Evolutionary conservation across 306 rosid species (phyloP), one percentile per base, ranked within the genome.

Genomic region (Delonix regia): DNA sequence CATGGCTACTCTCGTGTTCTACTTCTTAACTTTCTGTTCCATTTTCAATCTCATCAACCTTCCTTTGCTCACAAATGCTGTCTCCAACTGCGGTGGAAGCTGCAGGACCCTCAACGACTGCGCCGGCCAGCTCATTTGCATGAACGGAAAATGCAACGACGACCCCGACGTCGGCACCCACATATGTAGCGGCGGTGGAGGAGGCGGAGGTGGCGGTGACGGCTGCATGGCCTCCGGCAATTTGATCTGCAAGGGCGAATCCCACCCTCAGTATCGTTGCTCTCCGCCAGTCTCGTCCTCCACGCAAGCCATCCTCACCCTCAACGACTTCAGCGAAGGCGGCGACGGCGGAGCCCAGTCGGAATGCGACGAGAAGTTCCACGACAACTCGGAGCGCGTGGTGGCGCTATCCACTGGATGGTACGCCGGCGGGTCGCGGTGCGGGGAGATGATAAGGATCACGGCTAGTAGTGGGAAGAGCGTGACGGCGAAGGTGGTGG

Each of bases 371-470:
- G 68, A 44, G 0, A 7, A 9, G 8, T 81, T 10, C 75, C 90
- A 84, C 6, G 5, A 15, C n/a, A 77, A 80, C 65, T 33, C 77
- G 0, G 80, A 85, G 51, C n/a, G 30, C 12, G 75, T 85, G 33
- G 87, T 82, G 64, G 91, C 89, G 4, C 73, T 87, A 21, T 87
- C 91, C 7, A 87, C 91, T 0, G 87, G 84, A 0, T 87, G 85
- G 82, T 83, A 47, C 19, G 18, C 70, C 45, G 18, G 71, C 0
- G 80, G 85, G 3, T 74, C 82, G 0, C 36, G 83, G 44, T 85
- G 85, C 30, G 85, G 88, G 39, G 49, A 11, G 64, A 76, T 45
- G 75, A 68, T 85, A 2, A 41, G 3, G n/a, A 87, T 85, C 15
- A 83, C 11, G 2, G 87, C 86, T 0, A 38, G 30, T 0, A 85